A percentile compares a stretch with the other conserved stretches of the same genome.
phyloP scores from a whole-genome alignment of 2,329 filamentous ascomycete species.

The Lojkania enalia region DNA sequence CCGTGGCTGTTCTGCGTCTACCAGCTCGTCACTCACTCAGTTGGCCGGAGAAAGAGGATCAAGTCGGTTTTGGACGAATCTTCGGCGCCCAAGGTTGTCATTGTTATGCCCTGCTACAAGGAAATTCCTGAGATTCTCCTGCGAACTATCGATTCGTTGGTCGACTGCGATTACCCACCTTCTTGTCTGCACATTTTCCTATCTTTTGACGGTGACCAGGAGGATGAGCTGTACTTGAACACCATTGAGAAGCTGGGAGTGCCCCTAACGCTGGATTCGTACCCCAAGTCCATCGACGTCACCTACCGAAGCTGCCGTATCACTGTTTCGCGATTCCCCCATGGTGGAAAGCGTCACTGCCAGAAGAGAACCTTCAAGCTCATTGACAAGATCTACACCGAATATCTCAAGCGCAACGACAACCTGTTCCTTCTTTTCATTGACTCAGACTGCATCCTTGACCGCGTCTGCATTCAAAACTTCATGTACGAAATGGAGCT shows the following conservation, averaged over 20 bases:
- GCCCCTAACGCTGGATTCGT: constrained; percentile 72
- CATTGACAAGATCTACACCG: constrained; percentile 87
- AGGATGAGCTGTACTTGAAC: constrained; percentile 85
- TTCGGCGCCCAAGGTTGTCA: constrained; percentile 88
- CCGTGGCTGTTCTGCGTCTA: constrained; percentile 95
- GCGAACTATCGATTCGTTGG: constrained; percentile 85
- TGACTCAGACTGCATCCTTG: constrained; percentile 94
- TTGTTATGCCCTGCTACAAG: constrained; percentile 97
- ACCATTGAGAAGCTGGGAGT: constrained; percentile 86
- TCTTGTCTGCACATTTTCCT: constrained; percentile 93
- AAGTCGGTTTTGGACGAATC: constrained; percentile 82
- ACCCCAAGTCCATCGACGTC: constrained; percentile 89
- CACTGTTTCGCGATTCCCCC: constrained; percentile 87
- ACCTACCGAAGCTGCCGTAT: constrained; percentile 80
- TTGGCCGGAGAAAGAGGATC: constrained; percentile 80
- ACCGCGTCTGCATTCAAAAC: constrained; percentile 89
- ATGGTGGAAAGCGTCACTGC: constrained; percentile 91
- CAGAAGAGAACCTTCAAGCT: constrained; percentile 92
- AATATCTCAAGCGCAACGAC: constrained; percentile 85
- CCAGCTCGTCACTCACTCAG: constrained; percentile 81
- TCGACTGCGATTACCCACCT: constrained; percentile 90
- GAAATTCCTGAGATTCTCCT: constrained; percentile 84
- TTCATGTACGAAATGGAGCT: constrained; percentile 99
- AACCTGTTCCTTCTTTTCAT: constrained; percentile 96
- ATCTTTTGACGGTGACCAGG: constrained; percentile 88